Conservation (phyloP, 1,139 yeast genomes). For the Arxiozyma bovina region DNA sequence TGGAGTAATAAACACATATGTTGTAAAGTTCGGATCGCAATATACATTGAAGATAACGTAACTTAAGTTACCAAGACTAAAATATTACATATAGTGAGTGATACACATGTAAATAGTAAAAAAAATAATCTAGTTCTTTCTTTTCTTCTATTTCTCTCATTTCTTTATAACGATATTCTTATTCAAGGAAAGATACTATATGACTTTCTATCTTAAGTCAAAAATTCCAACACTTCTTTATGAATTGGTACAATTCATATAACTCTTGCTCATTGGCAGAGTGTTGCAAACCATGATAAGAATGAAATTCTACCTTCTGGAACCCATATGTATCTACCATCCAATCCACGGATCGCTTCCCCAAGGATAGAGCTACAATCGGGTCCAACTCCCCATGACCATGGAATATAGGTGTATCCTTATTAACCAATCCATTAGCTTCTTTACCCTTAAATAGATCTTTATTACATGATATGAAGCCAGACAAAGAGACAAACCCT, state of each 20-base stretch:
- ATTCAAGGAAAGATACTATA: not conserved
- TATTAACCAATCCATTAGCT: constrained; percentile 32
- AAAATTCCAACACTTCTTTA: constrained; percentile 1
- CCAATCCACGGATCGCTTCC: constrained; percentile 41
- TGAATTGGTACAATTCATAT: constrained; percentile 46
- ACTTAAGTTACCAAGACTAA: too few relatives aligned
- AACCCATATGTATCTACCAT: constrained; percentile 32
- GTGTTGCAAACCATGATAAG: constrained; percentile 60
- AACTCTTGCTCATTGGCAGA: constrained; percentile 61
- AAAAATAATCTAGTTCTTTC: too few relatives aligned
- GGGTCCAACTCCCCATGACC: constrained; percentile 84
- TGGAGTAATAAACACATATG: too few relatives aligned
- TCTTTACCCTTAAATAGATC: constrained; percentile 12
- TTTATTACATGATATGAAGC: constrained; percentile 54
- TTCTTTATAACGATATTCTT: not conserved
- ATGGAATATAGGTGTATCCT: constrained; percentile 68
- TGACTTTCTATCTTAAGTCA: not conserved
- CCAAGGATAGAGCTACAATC: constrained; percentile 45
- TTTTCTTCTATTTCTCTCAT: not conserved
- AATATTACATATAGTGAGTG: too few relatives aligned
- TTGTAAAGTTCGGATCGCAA: too few relatives aligned
- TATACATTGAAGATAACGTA: too few relatives aligned
- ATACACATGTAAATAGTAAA: too few relatives aligned
- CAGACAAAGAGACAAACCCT: constrained; percentile 72
- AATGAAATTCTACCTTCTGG: constrained; percentile 44